Percentiles rank a stretch among this genome's conserved stretches.
These are phyloP conservation scores for Ceratocystiopsis sp. DNA, from an alignment of 2,329 filamentous ascomycete genomes.

Conservation along the genomic window DNA sequence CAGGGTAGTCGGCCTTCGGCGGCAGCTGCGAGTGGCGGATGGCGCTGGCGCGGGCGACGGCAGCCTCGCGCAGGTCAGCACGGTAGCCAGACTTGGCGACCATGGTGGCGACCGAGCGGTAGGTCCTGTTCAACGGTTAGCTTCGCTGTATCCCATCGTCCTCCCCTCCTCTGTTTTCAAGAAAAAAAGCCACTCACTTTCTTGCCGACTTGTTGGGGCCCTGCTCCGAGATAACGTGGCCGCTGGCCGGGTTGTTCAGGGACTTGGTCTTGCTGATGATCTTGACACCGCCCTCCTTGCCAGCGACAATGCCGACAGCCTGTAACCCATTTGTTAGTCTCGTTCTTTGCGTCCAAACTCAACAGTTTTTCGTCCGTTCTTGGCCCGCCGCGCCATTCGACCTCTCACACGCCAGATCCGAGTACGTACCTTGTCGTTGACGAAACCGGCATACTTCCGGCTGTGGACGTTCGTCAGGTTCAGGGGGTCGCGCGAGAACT, in stretches of 20 bases:
- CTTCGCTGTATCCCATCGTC: background rate
- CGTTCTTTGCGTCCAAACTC: no score
- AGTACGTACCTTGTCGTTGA: conserved; percentile 35
- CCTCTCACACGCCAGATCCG: conserved; percentile 4
- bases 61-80: conserved; percentile 55
- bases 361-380: no score
- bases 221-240: conserved; percentile 49
- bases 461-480: conserved; percentile 87
- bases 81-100: conserved; percentile 79
- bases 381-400: no score
- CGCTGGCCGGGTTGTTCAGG: conserved; percentile 55
- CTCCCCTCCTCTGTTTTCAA: background rate
- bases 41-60: conserved; percentile 75
- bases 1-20: conserved; percentile 56
- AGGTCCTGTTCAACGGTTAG: conserved; percentile 42
- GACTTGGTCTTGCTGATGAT: conserved; percentile 70
- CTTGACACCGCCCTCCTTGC: conserved; percentile 62
- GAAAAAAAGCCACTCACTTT: conserved; percentile 43
- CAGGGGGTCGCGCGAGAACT: conserved; percentile 86
- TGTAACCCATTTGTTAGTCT: conserved; percentile 18
- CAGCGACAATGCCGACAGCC: conserved; percentile 67
- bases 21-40: conserved; percentile 64
- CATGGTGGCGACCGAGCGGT: conserved; percentile 70
- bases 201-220: conserved; percentile 54
- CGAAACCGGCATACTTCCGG: conserved; percentile 31